phyloP scores from a whole-genome alignment of 1,284 basidiomycete genomes.

The Tilletia caries region DNA sequence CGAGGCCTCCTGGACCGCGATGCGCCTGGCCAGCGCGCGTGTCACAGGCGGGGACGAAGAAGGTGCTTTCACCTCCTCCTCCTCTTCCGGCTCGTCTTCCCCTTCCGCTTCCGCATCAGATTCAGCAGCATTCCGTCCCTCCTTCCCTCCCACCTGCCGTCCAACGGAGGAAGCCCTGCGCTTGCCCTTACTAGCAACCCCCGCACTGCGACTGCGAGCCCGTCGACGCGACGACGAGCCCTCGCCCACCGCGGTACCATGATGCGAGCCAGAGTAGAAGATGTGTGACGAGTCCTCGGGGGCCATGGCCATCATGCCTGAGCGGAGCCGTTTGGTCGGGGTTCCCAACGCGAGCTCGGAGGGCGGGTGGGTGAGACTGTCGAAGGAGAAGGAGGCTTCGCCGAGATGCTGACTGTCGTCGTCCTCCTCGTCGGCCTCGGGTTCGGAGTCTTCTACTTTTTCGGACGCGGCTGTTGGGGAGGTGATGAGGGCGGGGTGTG shows the following conservation, averaged over 20 bases:
- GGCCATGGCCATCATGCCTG: not conserved
- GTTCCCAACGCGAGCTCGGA: not conserved
- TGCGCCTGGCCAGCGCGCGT: not conserved
- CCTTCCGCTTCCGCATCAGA: not conserved
- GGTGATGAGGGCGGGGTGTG: not conserved
- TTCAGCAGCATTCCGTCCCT: too few species aligned
- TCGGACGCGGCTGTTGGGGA: not conserved
- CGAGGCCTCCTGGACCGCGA: not conserved
- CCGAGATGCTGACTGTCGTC: not conserved
- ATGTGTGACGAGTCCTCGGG: not conserved
- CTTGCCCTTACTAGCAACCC: too few species aligned
- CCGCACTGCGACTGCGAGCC: not conserved
- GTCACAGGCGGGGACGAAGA: not conserved
- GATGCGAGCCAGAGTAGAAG: not conserved
- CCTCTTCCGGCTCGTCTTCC: not conserved
- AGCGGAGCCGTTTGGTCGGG: not conserved
- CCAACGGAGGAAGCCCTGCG: too few species aligned
- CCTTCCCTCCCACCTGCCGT: not conserved
- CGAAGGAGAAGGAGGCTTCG: not conserved
- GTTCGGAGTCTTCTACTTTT: not conserved
- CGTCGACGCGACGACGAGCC: not conserved
- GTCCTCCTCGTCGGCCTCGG: not conserved
- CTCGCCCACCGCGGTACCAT: not conserved
- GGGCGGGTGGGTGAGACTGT: constrained; percentile 1
- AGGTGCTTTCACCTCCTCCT: not conserved